Percentiles rank a stretch among this genome's conserved stretches.
Evolutionary conservation across 1,139 yeast genomes (phyloP).

Genomic region (Kurtzmaniella natalensis): DNA sequence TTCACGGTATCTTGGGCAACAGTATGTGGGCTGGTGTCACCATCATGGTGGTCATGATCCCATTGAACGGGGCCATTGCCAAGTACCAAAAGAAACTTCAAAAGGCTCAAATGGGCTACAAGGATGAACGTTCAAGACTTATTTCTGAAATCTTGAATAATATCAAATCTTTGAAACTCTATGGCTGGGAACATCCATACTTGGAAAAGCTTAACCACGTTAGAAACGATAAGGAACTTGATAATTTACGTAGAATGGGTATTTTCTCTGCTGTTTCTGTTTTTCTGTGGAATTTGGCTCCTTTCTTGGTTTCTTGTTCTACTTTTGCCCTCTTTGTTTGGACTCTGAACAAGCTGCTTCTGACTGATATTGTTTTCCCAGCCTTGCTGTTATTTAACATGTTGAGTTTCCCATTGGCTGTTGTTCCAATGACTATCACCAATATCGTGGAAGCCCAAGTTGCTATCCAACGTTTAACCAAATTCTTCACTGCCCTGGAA

Average conservation of each 20-base stretch:
- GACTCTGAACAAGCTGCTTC: constrained; percentile 60
- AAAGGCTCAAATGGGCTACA: constrained; percentile 45
- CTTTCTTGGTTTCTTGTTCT: constrained; percentile 85
- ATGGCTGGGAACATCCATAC: constrained; percentile 94
- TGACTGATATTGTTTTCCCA: constrained; percentile 93
- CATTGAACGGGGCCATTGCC: constrained; percentile 74
- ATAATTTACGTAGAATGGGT: constrained; percentile 74
- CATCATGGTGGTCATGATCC: constrained; percentile 80
- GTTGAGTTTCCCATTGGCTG: constrained; percentile 88
- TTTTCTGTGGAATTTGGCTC: constrained; percentile 84
- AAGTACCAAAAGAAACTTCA: constrained; percentile 72
- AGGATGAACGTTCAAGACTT: constrained; percentile 47
- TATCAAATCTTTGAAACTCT: constrained; percentile 85
- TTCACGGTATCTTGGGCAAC: constrained; percentile 75
- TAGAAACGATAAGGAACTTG: constrained; percentile 85
- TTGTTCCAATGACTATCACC: constrained; percentile 86
- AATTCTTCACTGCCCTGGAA: constrained; percentile 73
- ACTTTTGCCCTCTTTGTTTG: constrained; percentile 83
- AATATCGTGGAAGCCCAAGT: constrained; percentile 87
- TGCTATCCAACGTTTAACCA: constrained; percentile 70
- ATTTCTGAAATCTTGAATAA: constrained; percentile 87
- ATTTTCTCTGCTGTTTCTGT: constrained; percentile 66
- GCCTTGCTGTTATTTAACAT: constrained; percentile 84
- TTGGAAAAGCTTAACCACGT: constrained; percentile 67
- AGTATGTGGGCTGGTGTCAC: constrained; percentile 97